Percentiles rank a stretch among this genome's conserved stretches.
phyloP scores from a whole-genome alignment of 805 yeast species.

The Ogataea sp. region DNA sequence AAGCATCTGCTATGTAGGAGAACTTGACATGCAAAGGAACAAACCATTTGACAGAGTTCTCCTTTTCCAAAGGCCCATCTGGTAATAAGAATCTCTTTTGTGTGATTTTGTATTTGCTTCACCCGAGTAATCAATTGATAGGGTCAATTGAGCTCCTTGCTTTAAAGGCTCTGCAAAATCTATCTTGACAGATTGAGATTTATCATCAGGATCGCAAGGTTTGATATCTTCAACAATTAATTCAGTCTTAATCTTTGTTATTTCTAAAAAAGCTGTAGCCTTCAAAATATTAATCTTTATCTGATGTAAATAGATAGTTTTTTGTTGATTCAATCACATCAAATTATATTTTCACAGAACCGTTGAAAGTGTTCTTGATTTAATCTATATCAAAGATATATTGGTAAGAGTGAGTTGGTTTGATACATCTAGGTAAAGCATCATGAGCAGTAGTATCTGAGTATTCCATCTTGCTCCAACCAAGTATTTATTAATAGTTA shows the following conservation, averaged over 20 bases:
- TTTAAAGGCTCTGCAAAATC: constrained; percentile 31
- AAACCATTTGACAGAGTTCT: constrained; percentile 54
- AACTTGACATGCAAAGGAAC: constrained; percentile 35
- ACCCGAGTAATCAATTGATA: constrained; percentile 31
- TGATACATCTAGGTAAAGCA: constrained; percentile 36
- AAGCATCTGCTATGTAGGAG: constrained; percentile 1
- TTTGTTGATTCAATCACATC: constrained; percentile 33
- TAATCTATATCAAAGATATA: constrained; percentile 52
- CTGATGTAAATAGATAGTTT: constrained; percentile 39
- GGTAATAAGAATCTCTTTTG: constrained; percentile 59
- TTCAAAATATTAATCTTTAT: constrained; percentile 29
- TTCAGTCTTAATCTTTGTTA: constrained; percentile 20
- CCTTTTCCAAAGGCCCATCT: constrained; percentile 51
- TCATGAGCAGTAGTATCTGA: constrained; percentile 41
- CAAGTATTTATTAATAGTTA: background rate
- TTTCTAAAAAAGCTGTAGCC: constrained; percentile 14
- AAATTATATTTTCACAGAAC: constrained; percentile 40
- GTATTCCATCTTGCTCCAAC: constrained; percentile 4
- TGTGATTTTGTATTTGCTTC: constrained; percentile 28
- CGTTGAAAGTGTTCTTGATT: constrained; percentile 35
- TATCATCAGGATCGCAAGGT: constrained; percentile 28
- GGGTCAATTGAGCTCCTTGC: constrained; percentile 21
- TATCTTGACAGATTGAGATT: constrained; percentile 56
- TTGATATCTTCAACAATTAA: constrained; percentile 11
- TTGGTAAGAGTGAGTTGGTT: constrained; percentile 69